phyloP scores from a whole-genome alignment of 164 flowering plant genomes.

The Akebia trifoliata region DNA sequence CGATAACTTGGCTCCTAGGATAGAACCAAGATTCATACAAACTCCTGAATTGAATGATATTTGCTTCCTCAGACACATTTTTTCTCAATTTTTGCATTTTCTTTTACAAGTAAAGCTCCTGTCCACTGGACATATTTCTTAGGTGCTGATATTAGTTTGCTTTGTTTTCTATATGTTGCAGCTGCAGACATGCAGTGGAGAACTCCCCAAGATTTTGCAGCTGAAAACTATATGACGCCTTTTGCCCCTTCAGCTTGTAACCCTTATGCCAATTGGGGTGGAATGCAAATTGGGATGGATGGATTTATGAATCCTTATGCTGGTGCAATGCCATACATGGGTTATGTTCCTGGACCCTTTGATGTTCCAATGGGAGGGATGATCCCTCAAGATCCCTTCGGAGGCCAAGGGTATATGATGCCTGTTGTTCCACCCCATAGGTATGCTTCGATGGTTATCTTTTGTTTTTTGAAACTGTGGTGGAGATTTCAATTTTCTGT shows the following conservation, averaged over 20 bases:
- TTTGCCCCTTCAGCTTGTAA: slow-evolving; percentile 51
- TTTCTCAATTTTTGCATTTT: background rate
- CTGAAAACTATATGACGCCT: slow-evolving; percentile 67
- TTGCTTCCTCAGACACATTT: too few relatives aligned
- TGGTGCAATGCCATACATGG: slow-evolving; percentile 61
- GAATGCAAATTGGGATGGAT: slow-evolving; percentile 74
- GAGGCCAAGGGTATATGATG: slow-evolving; percentile 48
- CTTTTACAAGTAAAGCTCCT: background rate
- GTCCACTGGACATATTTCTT: background rate
- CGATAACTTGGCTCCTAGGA: background rate
- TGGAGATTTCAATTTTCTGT: background rate
- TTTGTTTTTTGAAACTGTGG: background rate
- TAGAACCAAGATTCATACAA: background rate
- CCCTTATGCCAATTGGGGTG: slow-evolving; percentile 69
- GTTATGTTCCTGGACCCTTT: slow-evolving; percentile 53
- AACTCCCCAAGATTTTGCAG: slow-evolving; percentile 51
- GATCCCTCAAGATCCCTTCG: slow-evolving; percentile 70
- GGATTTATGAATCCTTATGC: slow-evolving; percentile 50
- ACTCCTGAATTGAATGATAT: background rate
- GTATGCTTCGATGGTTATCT: slow-evolving; percentile 24
- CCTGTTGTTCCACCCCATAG: slow-evolving; percentile 57
- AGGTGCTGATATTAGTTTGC: background rate
- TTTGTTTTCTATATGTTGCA: slow-evolving; percentile 13
- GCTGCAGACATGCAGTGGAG: slow-evolving; percentile 69
- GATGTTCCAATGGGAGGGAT: slow-evolving; percentile 56